Conservation (phyloP, 257 asterid genomes). For the Jaltomata sinuosa region DNA sequence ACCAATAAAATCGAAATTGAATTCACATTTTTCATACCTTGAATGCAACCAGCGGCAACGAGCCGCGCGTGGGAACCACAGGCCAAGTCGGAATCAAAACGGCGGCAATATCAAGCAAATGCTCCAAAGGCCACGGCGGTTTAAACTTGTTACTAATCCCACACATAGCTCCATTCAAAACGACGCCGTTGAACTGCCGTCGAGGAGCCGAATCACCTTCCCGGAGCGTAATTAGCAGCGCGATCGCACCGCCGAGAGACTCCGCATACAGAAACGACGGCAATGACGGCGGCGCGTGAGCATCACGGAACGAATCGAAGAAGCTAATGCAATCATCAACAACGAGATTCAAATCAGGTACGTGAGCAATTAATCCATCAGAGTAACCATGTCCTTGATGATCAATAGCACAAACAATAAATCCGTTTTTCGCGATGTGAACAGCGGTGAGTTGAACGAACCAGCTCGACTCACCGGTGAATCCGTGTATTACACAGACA, state of each 20-base stretch:
- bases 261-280: conserved; percentile 76
- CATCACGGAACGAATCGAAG: conserved; percentile 47
- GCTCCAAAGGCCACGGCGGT: conserved; percentile 98
- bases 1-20: too few relatives aligned
- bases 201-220: conserved; percentile 43
- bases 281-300: conserved; percentile 26
- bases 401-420: conserved; percentile 94
- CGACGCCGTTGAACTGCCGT: conserved; percentile 61
- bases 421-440: conserved; percentile 56
- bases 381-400: conserved; percentile 96
- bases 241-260: conserved; percentile 91
- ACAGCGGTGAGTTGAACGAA: conserved; percentile 87
- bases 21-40: too few relatives aligned
- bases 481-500: conserved; percentile 85
- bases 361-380: conserved; percentile 66
- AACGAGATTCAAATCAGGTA: conserved; percentile 66
- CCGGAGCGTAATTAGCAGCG: conserved; percentile 67
- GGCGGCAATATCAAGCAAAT: conserved; percentile 76
- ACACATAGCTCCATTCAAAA: conserved; percentile 91
- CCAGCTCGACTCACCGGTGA: conserved; percentile 98
- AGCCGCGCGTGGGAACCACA: conserved; percentile 89
- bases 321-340: conserved; percentile 67
- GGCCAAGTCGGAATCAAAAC: conserved; percentile 66
- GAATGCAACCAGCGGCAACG: conserved; percentile 61
- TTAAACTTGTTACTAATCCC: conserved; percentile 86